Conservation (phyloP, 805 yeast genomes). For the Candida xiaguanensis region DNA sequence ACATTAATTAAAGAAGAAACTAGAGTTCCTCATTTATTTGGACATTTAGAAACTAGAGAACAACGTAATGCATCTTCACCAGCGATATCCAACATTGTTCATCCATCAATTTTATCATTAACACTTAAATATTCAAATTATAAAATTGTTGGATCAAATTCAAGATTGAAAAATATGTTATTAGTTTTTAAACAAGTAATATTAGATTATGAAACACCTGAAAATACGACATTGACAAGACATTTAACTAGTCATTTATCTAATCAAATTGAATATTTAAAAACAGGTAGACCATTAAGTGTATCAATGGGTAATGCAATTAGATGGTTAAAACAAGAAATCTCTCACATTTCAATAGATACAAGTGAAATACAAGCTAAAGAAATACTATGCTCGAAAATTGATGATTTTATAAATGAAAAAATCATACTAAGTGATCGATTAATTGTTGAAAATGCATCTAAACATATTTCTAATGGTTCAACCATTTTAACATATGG, state of each 20-base stretch:
- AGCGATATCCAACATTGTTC: slow-evolving; percentile 65
- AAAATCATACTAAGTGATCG: slow-evolving; percentile 79
- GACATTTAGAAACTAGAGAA: slow-evolving; percentile 77
- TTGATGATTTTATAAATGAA: slow-evolving; percentile 80
- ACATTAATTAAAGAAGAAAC: slow-evolving; percentile 39
- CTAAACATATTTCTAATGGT: slow-evolving; percentile 69
- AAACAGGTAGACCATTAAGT: slow-evolving; percentile 85
- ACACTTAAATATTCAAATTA: slow-evolving; percentile 81
- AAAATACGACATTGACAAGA: slow-evolving; percentile 79
- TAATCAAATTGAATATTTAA: slow-evolving; percentile 88
- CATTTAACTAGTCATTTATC: slow-evolving; percentile 84
- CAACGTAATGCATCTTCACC: slow-evolving; percentile 63
- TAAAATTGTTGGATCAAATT: slow-evolving; percentile 84
- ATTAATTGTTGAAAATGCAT: slow-evolving; percentile 77
- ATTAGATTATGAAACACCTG: slow-evolving; percentile 77
- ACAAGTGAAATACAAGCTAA: slow-evolving; percentile 67
- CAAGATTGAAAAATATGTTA: slow-evolving; percentile 81
- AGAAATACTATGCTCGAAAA: slow-evolving; percentile 54
- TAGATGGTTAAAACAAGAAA: slow-evolving; percentile 94
- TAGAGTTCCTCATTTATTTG: slow-evolving; percentile 61
- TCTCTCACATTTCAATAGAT: slow-evolving; percentile 76
- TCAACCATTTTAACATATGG: slow-evolving; percentile 85
- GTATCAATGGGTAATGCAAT: slow-evolving; percentile 97
- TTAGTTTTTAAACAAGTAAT: slow-evolving; percentile 80
- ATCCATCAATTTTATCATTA: slow-evolving; percentile 77